Evolutionary conservation across 768 basidiomycete species (phyloP), one percentile per base, ranked within the genome.

Genomic region (Lentinula lateritia): DNA sequence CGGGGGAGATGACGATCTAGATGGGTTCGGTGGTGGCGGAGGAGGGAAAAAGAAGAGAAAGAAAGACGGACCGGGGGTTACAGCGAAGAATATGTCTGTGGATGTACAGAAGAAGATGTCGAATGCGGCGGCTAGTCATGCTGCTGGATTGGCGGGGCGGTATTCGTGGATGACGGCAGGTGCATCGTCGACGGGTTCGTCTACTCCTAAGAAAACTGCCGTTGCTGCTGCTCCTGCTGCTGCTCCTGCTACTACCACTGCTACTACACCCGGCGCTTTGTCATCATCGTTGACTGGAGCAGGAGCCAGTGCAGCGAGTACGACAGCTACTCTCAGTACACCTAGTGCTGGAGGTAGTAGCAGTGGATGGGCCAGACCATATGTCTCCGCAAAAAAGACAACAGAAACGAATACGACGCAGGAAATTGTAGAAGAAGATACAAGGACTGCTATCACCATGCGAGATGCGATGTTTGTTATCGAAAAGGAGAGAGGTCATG

Each of bases 91-190:
- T 69, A 92, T 95, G 90, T 89, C 87, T 5, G 93, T 94, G 72
- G 93, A 95, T 66, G 89, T 93, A 67, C 79, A 88, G 66, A 95
- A 95, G 80, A 93, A 92, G 71, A 87, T 95, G 87, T 90, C 89
- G 38, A 93, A 96, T 71, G 89, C 89, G 23, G 90, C 91, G 6
- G 93, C 93, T 23, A 89, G 87, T 65, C 92, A 92, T 70, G 92
- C 92, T 5, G 91, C 92, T n/a, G 93, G 93, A 0, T 70, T 92
- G 20, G 85, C 87, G 1, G 86, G 89, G 20, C 89, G 88, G 72
- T 95, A 94, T 67, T 80, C 90, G 15, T 95, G 93, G 93, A 92
- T 95, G 91, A 92, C 77, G 15, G 83, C 89, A 5, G 82, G 85
- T 2, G 75, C 81, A 18, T 65, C 80, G 0, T 54, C 80, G 1